phyloP scores from a whole-genome alignment of 169 alveolate genomes.

The Plasmodium knowlesi region DNA sequence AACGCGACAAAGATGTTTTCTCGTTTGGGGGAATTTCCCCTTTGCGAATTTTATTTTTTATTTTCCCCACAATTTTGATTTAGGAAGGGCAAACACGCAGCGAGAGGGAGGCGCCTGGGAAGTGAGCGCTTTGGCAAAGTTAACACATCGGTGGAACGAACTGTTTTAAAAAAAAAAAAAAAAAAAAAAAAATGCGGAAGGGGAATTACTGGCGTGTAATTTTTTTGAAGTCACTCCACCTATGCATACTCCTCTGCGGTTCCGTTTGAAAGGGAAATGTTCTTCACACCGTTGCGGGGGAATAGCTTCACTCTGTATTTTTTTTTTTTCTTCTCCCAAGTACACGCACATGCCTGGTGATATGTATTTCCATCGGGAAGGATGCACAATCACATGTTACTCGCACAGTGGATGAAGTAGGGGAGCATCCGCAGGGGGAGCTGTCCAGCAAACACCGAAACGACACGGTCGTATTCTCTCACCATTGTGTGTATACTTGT shows the following conservation, averaged over 20 bases:
- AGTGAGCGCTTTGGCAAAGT: not conserved
- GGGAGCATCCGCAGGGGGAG: not conserved
- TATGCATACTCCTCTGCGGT: not conserved
- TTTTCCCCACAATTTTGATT: not conserved
- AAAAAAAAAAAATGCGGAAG: not conserved
- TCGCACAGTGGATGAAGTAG: not conserved
- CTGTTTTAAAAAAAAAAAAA: not conserved
- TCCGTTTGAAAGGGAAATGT: not conserved
- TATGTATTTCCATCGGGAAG: not conserved
- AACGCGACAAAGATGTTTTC: not conserved
- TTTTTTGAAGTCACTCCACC: not conserved
- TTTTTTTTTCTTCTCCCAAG: not conserved
- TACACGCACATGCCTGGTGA: not conserved
- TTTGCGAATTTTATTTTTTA: not conserved
- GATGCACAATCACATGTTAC: not conserved
- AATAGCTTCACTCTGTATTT: not conserved
- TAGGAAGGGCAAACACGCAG: not conserved
- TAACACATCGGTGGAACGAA: not conserved
- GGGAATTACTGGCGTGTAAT: not conserved
- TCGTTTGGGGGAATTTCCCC: not conserved
- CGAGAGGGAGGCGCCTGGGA: not conserved
- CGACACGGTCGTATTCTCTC: not conserved
- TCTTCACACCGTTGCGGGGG: not conserved
- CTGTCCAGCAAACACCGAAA: not conserved
- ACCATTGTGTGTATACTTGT: not conserved